Evolutionary conservation across 352 stramenopile genomes (phyloP).

Genomic region (Phytophthora quininea): DNA sequence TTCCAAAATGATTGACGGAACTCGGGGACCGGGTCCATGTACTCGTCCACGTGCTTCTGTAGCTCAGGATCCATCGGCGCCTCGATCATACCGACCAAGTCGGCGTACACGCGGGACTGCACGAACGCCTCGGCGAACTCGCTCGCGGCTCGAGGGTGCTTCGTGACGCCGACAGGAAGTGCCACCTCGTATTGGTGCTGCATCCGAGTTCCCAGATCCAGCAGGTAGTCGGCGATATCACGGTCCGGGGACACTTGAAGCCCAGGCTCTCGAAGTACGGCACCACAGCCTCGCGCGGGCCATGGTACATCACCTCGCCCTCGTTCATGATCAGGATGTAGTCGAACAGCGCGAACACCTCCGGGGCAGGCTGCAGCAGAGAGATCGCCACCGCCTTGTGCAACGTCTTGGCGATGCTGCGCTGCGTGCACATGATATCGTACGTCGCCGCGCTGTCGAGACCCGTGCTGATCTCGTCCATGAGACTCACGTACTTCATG

Average conservation of each 20-base stretch:
- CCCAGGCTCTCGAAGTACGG: conserved; percentile 47
- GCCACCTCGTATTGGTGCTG: conserved; percentile 24
- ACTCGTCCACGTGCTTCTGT: conserved; percentile 1
- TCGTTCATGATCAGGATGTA: conserved; percentile 72
- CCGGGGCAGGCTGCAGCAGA: conserved; percentile 39
- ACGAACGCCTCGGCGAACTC: conserved; percentile 12
- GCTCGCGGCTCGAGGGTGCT: conserved; percentile 12
- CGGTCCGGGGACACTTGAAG: conserved; percentile 29
- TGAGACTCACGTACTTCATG: conserved; percentile 68
- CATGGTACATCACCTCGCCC: conserved; percentile 60
- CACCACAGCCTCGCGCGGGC: conserved; percentile 44
- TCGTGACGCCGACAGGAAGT: background rate
- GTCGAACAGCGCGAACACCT: conserved; percentile 58
- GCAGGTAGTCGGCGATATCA: conserved; percentile 19
- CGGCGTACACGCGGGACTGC: conserved; percentile 29
- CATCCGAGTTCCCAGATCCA: conserved; percentile 27
- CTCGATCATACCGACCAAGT: conserved; percentile 68
- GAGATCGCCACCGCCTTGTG: conserved; percentile 54
- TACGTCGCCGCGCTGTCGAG: conserved; percentile 86
- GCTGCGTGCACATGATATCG: conserved; percentile 69
- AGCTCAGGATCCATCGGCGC: conserved; percentile 7
- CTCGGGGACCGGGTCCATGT: conserved; percentile 61
- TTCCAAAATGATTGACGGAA: conserved; percentile 50
- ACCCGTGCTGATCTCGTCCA: conserved; percentile 90
- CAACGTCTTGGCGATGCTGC: conserved; percentile 31